phyloP scores from a whole-genome alignment of 2,329 filamentous ascomycete species.

The Thelonectria discophora region DNA sequence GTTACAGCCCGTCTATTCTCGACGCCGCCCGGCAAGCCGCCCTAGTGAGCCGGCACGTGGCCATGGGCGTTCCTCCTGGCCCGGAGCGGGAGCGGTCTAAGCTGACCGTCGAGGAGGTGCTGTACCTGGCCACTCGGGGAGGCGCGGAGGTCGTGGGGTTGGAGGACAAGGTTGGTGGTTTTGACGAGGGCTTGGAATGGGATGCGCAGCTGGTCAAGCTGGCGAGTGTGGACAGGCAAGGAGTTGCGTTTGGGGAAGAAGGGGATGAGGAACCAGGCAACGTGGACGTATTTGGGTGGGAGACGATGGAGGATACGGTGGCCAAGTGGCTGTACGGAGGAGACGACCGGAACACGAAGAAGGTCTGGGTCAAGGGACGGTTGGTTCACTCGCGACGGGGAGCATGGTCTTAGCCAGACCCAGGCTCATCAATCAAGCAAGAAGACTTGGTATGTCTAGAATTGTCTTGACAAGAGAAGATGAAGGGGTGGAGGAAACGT shows the following conservation, averaged over 20 bases:
- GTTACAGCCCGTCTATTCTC: constrained; percentile 82
- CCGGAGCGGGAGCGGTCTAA: constrained; percentile 62
- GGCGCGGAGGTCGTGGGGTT: constrained; percentile 85
- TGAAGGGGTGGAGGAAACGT: too few species aligned
- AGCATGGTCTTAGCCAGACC: not conserved
- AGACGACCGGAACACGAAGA: constrained; percentile 88
- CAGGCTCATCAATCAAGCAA: too few species aligned
- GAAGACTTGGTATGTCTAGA: too few species aligned
- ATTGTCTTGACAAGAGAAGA: not conserved
- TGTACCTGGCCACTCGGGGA: constrained; percentile 88
- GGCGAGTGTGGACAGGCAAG: constrained; percentile 56
- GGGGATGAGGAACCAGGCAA: constrained; percentile 59
- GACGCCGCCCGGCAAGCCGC: constrained; percentile 84
- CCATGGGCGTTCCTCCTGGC: constrained; percentile 60
- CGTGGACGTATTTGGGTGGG: constrained; percentile 91
- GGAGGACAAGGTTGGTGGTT: constrained; percentile 75
- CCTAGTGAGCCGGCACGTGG: constrained; percentile 77
- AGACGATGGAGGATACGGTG: constrained; percentile 84
- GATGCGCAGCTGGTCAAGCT: constrained; percentile 87
- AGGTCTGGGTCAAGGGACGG: constrained; percentile 88
- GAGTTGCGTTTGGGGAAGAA: constrained; percentile 28
- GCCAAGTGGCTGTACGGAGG: constrained; percentile 96
- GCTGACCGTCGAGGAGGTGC: constrained; percentile 82
- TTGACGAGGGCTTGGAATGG: constrained; percentile 87
- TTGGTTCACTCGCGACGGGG: constrained; percentile 72